A percentile compares a stretch with the other conserved stretches of the same genome.
Evolutionary conservation across 2,329 filamentous ascomycete species (phyloP).

Genomic region (Emericellopsis atlantica): DNA sequence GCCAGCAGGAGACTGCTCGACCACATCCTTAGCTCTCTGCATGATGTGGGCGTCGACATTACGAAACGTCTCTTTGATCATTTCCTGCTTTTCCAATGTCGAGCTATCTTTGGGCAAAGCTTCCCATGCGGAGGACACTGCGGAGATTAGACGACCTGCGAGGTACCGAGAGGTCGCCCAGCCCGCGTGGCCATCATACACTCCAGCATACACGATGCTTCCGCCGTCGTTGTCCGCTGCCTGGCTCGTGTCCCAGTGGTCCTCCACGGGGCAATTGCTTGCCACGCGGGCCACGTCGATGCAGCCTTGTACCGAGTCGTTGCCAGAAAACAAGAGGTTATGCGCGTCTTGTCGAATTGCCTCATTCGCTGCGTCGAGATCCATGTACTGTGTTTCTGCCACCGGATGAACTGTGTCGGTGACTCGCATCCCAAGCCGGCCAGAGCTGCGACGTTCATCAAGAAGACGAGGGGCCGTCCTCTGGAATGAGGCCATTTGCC

Average conservation of each 20-base stretch:
- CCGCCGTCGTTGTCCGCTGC: constrained; percentile 15
- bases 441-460: too few relatives aligned
- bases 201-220: constrained; percentile 18
- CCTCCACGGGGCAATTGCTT: constrained; percentile 22
- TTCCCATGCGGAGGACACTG: constrained; percentile 22
- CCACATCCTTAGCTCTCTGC: constrained; percentile 17
- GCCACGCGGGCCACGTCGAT: constrained; percentile 19
- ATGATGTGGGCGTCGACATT: constrained; percentile 45
- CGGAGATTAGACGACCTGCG: constrained; percentile 25
- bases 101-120: constrained; percentile 17
- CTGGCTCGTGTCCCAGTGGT: constrained; percentile 16
- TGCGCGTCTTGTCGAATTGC: constrained; percentile 16
- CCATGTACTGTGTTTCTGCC: constrained; percentile 1
- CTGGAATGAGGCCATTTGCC: neutral
- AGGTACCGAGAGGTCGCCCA: constrained; percentile 26
- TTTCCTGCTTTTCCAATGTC: constrained; percentile 33
- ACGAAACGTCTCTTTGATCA: constrained; percentile 45
- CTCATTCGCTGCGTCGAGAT: constrained; percentile 14
- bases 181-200: constrained; percentile 39
- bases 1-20: constrained; percentile 14
- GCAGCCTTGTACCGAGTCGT: constrained; percentile 12
- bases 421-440: too few relatives aligned
- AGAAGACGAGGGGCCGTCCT: too few relatives aligned
- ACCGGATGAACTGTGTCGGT: too few relatives aligned
- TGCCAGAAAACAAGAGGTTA: constrained; percentile 14